A percentile compares a stretch with the other conserved stretches of the same genome.
These are phyloP conservation scores for Dacryopinax spathularia DNA, from an alignment of 768 basidiomycete species.

Conservation along the genomic window DNA sequence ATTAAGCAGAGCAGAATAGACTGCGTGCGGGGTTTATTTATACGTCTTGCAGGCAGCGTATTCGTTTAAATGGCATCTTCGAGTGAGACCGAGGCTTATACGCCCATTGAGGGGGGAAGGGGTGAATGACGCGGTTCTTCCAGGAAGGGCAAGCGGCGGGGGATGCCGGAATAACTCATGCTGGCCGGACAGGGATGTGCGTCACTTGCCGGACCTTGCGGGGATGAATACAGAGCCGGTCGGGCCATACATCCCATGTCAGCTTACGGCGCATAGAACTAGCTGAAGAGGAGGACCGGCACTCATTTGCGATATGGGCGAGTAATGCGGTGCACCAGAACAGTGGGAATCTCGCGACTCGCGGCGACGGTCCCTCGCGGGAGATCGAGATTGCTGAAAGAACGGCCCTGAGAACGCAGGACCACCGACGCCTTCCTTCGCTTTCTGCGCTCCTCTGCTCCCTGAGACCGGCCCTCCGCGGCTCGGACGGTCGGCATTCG, in stretches of 20 bases:
- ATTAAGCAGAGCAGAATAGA: constrained; percentile 2
- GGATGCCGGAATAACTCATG: neutral
- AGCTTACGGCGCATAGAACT: no score
- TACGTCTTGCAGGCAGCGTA: neutral
- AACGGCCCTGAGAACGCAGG: neutral
- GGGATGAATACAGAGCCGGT: no score
- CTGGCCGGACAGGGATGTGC: neutral
- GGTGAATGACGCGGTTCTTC: neutral
- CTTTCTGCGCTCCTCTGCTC: neutral
- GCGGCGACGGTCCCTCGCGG: neutral
- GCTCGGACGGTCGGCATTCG: no score
- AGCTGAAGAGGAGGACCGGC: no score
- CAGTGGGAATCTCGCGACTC: neutral
- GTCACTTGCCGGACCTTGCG: no score
- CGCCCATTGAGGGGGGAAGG: neutral
- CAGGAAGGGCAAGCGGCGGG: neutral
- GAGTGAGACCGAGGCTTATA: neutral
- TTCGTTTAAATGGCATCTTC: neutral
- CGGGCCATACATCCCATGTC: no score
- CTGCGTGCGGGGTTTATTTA: neutral
- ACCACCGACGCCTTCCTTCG: neutral
- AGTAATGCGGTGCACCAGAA: neutral
- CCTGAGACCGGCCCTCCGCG: no score
- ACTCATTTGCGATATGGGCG: neutral
- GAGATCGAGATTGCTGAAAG: neutral